Evolutionary conservation across 495 filamentous ascomycete species (phyloP).

Genomic region (Chaetomium tenue): DNA sequence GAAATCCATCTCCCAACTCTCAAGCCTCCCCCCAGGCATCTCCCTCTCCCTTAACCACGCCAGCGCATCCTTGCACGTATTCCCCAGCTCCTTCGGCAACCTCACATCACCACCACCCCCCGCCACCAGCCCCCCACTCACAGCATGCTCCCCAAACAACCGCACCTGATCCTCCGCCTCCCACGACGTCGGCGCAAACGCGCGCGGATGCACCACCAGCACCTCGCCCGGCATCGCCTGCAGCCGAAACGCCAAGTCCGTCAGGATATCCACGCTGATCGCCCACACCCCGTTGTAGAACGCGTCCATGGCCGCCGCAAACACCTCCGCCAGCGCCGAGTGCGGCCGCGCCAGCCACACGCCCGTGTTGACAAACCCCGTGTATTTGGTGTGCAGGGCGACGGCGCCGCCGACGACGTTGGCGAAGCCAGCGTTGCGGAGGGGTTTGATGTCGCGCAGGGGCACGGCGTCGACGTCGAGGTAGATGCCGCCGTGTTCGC

Average conservation of each 20-base stretch:
- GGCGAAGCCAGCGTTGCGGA: conserved; percentile 27
- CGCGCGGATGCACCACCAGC: conserved; percentile 21
- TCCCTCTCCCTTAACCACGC: conserved; percentile 22
- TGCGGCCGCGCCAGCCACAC: conserved; percentile 25
- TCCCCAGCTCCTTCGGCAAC: neutral
- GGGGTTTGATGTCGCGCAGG: conserved; percentile 20
- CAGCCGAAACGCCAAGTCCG: conserved; percentile 26
- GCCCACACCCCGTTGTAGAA: conserved; percentile 28
- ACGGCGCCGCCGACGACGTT: conserved; percentile 24
- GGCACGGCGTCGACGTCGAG: conserved; percentile 27
- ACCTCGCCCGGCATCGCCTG: conserved; percentile 23
- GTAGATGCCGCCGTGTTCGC: conserved; percentile 27
- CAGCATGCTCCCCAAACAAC: conserved; percentile 14
- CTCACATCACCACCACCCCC: neutral
- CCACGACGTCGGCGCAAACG: conserved; percentile 29
- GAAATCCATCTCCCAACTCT: conserved; percentile 30
- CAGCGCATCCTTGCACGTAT: conserved; percentile 22
- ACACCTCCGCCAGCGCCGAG: conserved; percentile 22
- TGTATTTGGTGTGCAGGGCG: conserved; percentile 14
- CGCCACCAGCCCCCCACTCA: neutral
- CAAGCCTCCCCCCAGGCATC: neutral
- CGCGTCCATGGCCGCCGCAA: conserved; percentile 12
- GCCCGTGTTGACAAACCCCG: conserved; percentile 29
- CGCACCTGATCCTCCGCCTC: conserved; percentile 18
- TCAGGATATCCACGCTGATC: conserved; percentile 25